A percentile compares a stretch with the other conserved stretches of the same genome.
These are phyloP conservation scores for Lactarius pseudohatsudake DNA, from an alignment of 768 basidiomycete genomes.

Conservation along the genomic window DNA sequence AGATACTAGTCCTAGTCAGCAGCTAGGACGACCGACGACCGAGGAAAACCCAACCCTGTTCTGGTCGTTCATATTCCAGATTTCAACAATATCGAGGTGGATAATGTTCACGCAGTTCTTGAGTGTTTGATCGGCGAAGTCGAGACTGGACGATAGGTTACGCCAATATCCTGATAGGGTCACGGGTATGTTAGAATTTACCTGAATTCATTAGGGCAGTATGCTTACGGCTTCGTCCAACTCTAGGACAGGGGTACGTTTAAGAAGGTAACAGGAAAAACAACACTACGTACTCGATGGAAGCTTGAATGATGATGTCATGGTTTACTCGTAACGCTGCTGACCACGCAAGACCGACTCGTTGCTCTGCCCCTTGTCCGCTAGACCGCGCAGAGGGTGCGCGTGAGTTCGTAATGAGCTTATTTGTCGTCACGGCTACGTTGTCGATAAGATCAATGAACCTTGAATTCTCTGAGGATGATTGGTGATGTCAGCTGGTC, in stretches of 20 bases:
- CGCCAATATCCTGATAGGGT: constrained; percentile 13
- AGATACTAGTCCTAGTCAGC: constrained; percentile 2
- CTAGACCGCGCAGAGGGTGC: neutral
- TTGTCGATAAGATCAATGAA: neutral
- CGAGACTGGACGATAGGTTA: neutral
- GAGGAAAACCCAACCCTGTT: neutral
- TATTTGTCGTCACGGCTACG: constrained; percentile 5
- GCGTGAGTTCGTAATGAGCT: neutral
- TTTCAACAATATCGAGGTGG: constrained; percentile 1
- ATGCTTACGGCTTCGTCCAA: neutral
- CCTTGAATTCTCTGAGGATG: neutral
- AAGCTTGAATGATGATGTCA: neutral
- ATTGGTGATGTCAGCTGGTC: neutral
- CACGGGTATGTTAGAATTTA: neutral
- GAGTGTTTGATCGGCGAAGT: neutral
- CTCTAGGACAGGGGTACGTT: neutral
- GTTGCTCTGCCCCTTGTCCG: neutral
- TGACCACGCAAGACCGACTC: neutral
- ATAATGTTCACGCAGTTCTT: constrained; percentile 6
- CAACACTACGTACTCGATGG: neutral
- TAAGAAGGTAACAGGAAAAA: neutral
- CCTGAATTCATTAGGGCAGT: neutral
- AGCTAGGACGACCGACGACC: neutral
- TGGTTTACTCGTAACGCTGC: neutral
- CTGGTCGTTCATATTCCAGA: constrained; percentile 13